Percentiles rank a stretch among this genome's conserved stretches.
Evolutionary conservation across 2,329 filamentous ascomycete genomes (phyloP).

Genomic region (Metarhizium anisopliae): DNA sequence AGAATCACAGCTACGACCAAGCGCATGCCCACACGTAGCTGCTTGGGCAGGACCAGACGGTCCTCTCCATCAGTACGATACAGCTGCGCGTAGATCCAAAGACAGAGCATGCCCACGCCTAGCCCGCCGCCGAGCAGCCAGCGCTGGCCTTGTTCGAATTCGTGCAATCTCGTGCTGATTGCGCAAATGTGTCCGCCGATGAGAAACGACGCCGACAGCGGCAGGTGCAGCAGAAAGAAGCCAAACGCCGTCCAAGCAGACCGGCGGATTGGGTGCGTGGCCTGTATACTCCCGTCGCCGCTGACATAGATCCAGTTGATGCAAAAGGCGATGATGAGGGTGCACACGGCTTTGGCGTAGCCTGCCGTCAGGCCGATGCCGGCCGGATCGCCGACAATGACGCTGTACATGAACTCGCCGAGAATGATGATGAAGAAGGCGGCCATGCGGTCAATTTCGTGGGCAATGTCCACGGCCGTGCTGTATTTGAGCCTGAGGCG

Average conservation of each 20-base stretch:
- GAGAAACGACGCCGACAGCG: constrained; percentile 34
- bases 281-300: constrained; percentile 34
- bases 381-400: constrained; percentile 37
- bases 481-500: constrained; percentile 33
- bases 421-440: constrained; percentile 45
- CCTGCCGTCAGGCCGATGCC: constrained; percentile 33
- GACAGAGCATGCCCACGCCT: constrained; percentile 33
- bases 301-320: constrained; percentile 42
- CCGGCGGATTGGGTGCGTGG: constrained; percentile 34
- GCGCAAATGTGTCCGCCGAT: constrained; percentile 38
- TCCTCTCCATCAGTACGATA: constrained; percentile 29
- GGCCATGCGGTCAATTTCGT: constrained; percentile 40
- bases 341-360: constrained; percentile 36
- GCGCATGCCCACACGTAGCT: constrained; percentile 25
- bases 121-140: constrained; percentile 39
- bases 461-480: constrained; percentile 38
- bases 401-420: constrained; percentile 37
- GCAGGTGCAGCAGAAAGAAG: constrained; percentile 36
- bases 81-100: constrained; percentile 32
- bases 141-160: constrained; percentile 32
- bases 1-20: constrained; percentile 21
- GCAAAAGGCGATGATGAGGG: constrained; percentile 38
- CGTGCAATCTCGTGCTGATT: constrained; percentile 25
- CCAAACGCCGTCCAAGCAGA: constrained; percentile 34
- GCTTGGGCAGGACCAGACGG: constrained; percentile 25